Evolutionary conservation across 1,284 basidiomycete genomes (phyloP), one percentile per base, ranked within the genome.

Genomic region (Porogramme epimiltina): DNA sequence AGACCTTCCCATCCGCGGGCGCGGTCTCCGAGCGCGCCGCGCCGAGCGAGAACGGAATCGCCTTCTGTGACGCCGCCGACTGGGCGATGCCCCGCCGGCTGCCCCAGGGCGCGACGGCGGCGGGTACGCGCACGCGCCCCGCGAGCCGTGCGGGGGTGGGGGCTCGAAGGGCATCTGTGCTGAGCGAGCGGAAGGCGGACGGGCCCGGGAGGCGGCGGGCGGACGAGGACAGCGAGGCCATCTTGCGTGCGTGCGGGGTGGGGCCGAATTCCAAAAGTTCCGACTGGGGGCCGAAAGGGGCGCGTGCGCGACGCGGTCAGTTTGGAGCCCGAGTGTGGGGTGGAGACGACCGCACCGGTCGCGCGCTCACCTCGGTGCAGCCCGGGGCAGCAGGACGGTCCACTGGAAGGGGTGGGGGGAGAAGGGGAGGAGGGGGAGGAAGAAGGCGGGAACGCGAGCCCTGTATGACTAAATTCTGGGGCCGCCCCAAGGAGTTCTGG

Each of bases 11-110:
- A 61, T 74, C 60, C 66, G n/a, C n/a, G n/a, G 64, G 46, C 54
- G 66, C 61, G n/a, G 62, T 62, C 31, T 69, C 69, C 24, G 69
- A 56, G 33, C 75, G 73, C 2, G 23, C 52, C 49, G 66, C 68
- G 56, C 76, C 79, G 28, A 84, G 73, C 43, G 75, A 77, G 63
- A 84, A 80, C 6, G 84, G 75, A 3, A 81, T 60, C 6, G 81
- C 77, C 54, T 75, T 77, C 47, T 68, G 72, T 1, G 70, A 59
- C 34, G 73, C 58, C 16, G 72, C 63, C 33, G 77, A 78, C 59
- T 69, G 69, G 47, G 68, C 70, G 64, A 79, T 70, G 25, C 65
- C 55, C 37, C 59, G 62, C 26, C 47, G 22, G 16, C 5, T 16
- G 55, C 47, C 52, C 4, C 39, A 37, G 22, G 20, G 15, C 4